Conservation (phyloP, 2,329 filamentous ascomycete genomes). For the Microcyclosporella mali region DNA sequence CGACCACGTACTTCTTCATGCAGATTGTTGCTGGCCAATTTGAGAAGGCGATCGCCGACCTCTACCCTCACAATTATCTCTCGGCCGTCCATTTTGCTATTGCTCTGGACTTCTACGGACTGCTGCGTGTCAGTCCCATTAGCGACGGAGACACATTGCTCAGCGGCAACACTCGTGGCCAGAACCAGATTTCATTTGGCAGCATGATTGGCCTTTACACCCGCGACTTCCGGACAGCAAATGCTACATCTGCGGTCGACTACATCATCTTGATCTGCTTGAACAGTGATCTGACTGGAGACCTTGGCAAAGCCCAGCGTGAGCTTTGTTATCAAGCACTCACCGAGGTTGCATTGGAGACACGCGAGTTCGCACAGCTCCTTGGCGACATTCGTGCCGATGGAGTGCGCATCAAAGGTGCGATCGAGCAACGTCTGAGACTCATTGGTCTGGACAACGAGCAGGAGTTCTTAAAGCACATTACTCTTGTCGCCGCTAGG, state of each 20-base stretch:
- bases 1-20: constrained; percentile 88
- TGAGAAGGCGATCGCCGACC: constrained; percentile 83
- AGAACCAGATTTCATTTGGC: constrained; percentile 87
- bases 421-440: constrained; percentile 76
- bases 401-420: constrained; percentile 75
- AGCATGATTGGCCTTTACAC: constrained; percentile 94
- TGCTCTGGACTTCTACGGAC: constrained; percentile 79
- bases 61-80: constrained; percentile 86
- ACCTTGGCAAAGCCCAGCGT: constrained; percentile 68
- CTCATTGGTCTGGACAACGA: constrained; percentile 76
- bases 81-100: constrained; percentile 94
- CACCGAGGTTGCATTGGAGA: constrained; percentile 92
- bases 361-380: constrained; percentile 86
- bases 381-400: constrained; percentile 86
- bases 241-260: constrained; percentile 83
- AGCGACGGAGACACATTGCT: constrained; percentile 63
- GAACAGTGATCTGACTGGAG: constrained; percentile 72
- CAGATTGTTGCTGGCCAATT: constrained; percentile 88
- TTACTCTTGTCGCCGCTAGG: constrained; percentile 85
- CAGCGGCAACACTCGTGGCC: constrained; percentile 60
- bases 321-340: constrained; percentile 86
- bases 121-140: constrained; percentile 81
- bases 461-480: constrained; percentile 80
- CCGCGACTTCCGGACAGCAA: constrained; percentile 84
- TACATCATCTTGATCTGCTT: constrained; percentile 89